Conservation (phyloP, 2,329 filamentous ascomycete species). For the Ceratocystis colombiana region DNA sequence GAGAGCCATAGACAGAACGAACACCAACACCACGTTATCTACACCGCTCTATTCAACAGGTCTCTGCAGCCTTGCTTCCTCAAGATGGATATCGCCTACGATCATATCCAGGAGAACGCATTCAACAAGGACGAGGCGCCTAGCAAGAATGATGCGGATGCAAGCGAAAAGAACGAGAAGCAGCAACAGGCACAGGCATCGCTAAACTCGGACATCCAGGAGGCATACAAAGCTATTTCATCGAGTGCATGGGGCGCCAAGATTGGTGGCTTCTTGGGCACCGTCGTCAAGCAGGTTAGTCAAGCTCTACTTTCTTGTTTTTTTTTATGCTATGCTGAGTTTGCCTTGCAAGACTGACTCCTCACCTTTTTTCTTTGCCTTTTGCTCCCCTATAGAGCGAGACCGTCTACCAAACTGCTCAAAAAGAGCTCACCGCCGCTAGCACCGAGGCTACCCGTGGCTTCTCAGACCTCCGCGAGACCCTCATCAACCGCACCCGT, state of each 20-base stretch:
- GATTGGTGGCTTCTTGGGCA: slow-evolving; percentile 80
- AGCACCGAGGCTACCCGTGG: slow-evolving; percentile 74
- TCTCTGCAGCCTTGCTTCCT: background rate
- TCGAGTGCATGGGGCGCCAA: slow-evolving; percentile 82
- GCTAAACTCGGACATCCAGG: slow-evolving; percentile 81
- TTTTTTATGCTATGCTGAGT: background rate
- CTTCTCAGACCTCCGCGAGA: slow-evolving; percentile 57
- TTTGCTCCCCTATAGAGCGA: slow-evolving; percentile 49
- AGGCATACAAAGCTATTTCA: slow-evolving; percentile 89
- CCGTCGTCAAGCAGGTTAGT: slow-evolving; percentile 80
- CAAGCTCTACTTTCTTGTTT: background rate
- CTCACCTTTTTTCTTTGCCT: background rate
- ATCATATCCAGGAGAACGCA: slow-evolving; percentile 83
- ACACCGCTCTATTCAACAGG: background rate
- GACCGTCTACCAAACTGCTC: slow-evolving; percentile 70
- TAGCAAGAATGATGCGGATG: slow-evolving; percentile 23
- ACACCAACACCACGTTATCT: background rate
- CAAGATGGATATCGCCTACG: slow-evolving; percentile 90
- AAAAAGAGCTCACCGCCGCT: slow-evolving; percentile 71
- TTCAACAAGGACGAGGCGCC: slow-evolving; percentile 48
- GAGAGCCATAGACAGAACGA: background rate
- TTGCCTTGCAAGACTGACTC: background rate
- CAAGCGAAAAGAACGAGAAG: slow-evolving; percentile 32
- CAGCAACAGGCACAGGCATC: slow-evolving; percentile 39
- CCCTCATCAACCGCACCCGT: slow-evolving; percentile 62